A percentile compares a stretch with the other conserved stretches of the same genome.
These are phyloP conservation scores for Ceratobasidium papillatum DNA, from an alignment of 1,284 basidiomycete genomes.

Conservation along the genomic window DNA sequence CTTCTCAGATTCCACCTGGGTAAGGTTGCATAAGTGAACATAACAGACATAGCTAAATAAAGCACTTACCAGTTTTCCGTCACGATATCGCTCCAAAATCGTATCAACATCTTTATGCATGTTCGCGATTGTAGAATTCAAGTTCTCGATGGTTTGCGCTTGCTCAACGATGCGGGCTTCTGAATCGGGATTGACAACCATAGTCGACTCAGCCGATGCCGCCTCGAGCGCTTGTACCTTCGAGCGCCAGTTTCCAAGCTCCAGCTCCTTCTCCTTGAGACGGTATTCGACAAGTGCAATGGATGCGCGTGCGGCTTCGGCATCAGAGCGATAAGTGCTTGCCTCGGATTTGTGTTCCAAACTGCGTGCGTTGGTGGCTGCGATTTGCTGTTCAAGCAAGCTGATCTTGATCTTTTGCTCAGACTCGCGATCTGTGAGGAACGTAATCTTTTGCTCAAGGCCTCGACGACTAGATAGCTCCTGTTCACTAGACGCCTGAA, in stretches of 20 bases:
- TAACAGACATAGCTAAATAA: no score
- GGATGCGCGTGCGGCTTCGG: slow-evolving; percentile 10
- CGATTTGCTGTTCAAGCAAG: slow-evolving; percentile 24
- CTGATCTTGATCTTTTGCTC: slow-evolving; percentile 11
- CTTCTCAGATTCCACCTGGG: background rate
- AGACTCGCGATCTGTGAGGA: background rate
- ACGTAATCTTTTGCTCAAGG: background rate
- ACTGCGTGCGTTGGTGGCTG: background rate
- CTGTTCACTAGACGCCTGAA: slow-evolving; percentile 10
- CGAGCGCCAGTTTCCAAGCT: background rate
- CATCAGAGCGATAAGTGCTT: slow-evolving; percentile 6
- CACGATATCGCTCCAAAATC: slow-evolving; percentile 4
- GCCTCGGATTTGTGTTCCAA: slow-evolving; percentile 6
- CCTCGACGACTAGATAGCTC: background rate
- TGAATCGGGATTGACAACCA: background rate
- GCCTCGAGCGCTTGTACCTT: slow-evolving; percentile 3
- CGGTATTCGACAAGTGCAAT: slow-evolving; percentile 2
- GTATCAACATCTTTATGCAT: background rate
- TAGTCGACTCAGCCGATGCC: background rate
- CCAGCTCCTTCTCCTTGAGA: slow-evolving; percentile 28
- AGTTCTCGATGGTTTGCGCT: background rate
- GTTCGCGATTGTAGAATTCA: background rate
- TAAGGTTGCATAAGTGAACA: background rate
- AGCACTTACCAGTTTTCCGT: slow-evolving; percentile 14
- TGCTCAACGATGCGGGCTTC: background rate